Evolutionary conservation across 148 eudicot genomes (phyloP).

Genomic region (Salicornia ramosissima): DNA sequence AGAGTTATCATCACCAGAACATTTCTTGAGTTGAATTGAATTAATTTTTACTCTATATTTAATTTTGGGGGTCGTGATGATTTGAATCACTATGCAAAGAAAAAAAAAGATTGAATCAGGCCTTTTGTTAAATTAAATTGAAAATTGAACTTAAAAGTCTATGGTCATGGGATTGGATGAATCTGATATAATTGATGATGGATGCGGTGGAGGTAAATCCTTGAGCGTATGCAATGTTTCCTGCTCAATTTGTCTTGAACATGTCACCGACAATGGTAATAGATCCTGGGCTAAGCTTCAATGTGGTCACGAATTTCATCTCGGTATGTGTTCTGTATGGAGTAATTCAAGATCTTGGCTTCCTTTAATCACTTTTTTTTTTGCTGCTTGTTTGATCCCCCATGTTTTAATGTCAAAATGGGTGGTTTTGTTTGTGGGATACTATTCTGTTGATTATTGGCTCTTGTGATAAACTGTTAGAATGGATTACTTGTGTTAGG

Average conservation of each 20-base stretch:
- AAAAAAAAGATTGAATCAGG: too few species aligned
- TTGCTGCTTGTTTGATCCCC: not conserved
- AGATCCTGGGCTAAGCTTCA: conserved; percentile 93
- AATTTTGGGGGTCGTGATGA: too few species aligned
- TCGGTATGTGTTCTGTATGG: conserved; percentile 45
- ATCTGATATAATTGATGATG: conserved; percentile 41
- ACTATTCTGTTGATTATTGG: not conserved
- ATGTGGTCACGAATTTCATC: conserved; percentile 91
- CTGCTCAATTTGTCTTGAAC: conserved; percentile 88
- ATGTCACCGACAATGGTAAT: conserved; percentile 55
- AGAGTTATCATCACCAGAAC: not conserved
- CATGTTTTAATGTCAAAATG: not conserved
- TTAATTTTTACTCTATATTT: not conserved
- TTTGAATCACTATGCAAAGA: not conserved
- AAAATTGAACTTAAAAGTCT: not conserved
- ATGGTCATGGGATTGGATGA: conserved; percentile 57
- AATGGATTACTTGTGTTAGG: not conserved
- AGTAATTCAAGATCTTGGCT: conserved; percentile 4
- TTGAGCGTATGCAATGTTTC: conserved; percentile 35
- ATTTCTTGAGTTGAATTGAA: not conserved
- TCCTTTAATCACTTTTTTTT: not conserved
- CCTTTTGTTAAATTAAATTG: too few species aligned
- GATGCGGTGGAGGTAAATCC: conserved; percentile 35
- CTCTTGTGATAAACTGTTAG: not conserved
- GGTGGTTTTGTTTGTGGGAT: not conserved